Base-by-base conservation (phyloP, 208 protist species). In the Trypanosoma boissoni region DNA sequence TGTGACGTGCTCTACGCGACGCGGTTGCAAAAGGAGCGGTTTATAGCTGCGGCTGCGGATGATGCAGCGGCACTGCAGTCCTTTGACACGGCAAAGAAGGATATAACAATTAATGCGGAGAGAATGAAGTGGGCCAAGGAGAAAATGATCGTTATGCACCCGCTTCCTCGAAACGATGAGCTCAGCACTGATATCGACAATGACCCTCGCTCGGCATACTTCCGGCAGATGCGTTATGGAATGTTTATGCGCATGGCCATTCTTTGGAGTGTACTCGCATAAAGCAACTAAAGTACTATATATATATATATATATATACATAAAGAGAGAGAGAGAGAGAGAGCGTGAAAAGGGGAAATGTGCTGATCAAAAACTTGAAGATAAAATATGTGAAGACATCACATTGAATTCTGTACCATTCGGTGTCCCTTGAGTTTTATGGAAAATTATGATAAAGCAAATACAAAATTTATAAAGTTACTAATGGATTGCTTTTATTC, bases 231-330 rank as follows among this genome's bases (percentile, higher is more conserved):
- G 95, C 85, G 91, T 53, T 96, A 98, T 60, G 98, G 98, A 10
- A 81, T 99, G 71, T 99, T 97, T 66, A 95, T 99, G 73, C 95
- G 98, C 62, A 99, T 99, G 98, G 97, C 97, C 23, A 80, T 99
- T 44, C 76, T 99, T 9, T 97, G 81, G 43, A 86, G 80, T 44
- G 80, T 97, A 20, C 78, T 98, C 24, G 80, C 58, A 21, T 63
- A 60, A 63, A 36, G 37, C 14, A 43, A 53, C 43, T n/a, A 52
- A 44, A 63, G 39, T 9, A 37, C 0, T 3, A 8, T 51, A 39
- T 39, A 61, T 56, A 10, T 43, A 51, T 20, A 39, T 3, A 2
- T 37, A 29, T 14, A 29, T 14, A 14, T 14, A 10, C 23, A 16
- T 20, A 58, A n/a, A 45, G 7, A 24, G 3, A 12, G 34, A 39